These are phyloP conservation scores for Penicillium sp. DNA, from an alignment of 2,329 filamentous ascomycete species.

Conservation along the genomic window DNA sequence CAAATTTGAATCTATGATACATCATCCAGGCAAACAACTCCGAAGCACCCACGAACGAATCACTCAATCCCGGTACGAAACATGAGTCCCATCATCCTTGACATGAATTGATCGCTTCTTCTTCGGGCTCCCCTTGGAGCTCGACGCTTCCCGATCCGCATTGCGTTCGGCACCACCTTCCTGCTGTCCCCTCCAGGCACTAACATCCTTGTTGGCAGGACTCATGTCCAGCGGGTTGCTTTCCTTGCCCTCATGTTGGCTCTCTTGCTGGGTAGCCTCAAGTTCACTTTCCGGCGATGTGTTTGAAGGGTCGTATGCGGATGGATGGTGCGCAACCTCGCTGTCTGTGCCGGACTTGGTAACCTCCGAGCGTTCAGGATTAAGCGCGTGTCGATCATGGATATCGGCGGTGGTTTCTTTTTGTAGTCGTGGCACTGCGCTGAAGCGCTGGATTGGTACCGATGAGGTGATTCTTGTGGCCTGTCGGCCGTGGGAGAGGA, in stretches of 20 bases:
- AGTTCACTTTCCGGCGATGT: conserved; percentile 60
- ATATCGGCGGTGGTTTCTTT: conserved; percentile 6
- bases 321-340: conserved; percentile 52
- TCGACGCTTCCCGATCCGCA: conserved; percentile 34
- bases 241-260: conserved; percentile 35
- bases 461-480: conserved; percentile 4
- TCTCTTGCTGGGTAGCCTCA: conserved; percentile 33
- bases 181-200: conserved; percentile 42
- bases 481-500: conserved; percentile 16
- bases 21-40: too few species aligned
- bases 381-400: conserved; percentile 55
- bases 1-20: too few species aligned
- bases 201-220: conserved; percentile 56
- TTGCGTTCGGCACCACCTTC: conserved; percentile 43
- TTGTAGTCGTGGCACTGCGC: conserved; percentile 7
- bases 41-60: too few species aligned
- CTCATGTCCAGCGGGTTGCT: conserved; percentile 54
- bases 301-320: conserved; percentile 63
- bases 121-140: conserved; percentile 32
- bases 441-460: conserved; percentile 4
- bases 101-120: conserved; percentile 31
- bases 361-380: conserved; percentile 61
- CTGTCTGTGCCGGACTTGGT: conserved; percentile 62
- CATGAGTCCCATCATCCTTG: conserved; percentile 24
- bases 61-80: conserved; percentile 10